phyloP scores from a whole-genome alignment of 306 rosid genomes.

The Abrus precatorius region DNA sequence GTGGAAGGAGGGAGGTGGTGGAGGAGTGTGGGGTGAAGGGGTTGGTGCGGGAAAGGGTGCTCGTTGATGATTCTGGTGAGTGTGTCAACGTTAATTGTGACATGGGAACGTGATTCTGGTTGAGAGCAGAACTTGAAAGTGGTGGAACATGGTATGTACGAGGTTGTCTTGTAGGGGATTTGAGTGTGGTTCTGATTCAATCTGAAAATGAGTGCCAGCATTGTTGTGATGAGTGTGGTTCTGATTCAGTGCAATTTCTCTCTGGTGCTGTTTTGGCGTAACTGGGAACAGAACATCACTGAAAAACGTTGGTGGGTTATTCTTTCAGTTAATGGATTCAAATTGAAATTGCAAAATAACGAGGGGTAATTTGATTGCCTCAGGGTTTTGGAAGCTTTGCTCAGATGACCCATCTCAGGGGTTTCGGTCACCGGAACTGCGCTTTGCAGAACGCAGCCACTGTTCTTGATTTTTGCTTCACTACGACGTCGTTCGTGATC shows the following conservation, averaged over 20 bases:
- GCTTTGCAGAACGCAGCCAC: no score
- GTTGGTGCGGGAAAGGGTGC: slow-evolving; percentile 78
- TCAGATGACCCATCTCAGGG: no score
- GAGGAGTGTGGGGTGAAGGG: slow-evolving; percentile 74
- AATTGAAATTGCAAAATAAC: slow-evolving; percentile 1
- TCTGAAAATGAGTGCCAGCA: slow-evolving; percentile 33
- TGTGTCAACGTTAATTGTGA: slow-evolving; percentile 52
- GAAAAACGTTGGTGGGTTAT: not conserved
- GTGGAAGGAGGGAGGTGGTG: slow-evolving; percentile 60
- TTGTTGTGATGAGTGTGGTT: slow-evolving; percentile 1
- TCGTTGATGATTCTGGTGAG: slow-evolving; percentile 72
- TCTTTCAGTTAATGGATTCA: not conserved
- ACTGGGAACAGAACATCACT: not conserved
- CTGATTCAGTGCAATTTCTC: not conserved
- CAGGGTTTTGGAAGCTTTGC: not conserved
- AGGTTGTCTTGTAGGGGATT: slow-evolving; percentile 41
- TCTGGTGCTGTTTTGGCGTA: not conserved
- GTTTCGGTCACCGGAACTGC: no score
- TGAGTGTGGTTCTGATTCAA: slow-evolving; percentile 33
- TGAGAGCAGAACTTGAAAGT: slow-evolving; percentile 44
- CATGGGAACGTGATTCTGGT: slow-evolving; percentile 16
- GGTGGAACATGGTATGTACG: slow-evolving; percentile 19
- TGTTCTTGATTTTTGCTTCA: no score
- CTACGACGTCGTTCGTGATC: no score
- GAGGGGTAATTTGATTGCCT: not conserved